A percentile compares a stretch with the other conserved stretches of the same genome.
Evolutionary conservation across 768 basidiomycete genomes (phyloP).

Genomic region (Lentinula sp.): DNA sequence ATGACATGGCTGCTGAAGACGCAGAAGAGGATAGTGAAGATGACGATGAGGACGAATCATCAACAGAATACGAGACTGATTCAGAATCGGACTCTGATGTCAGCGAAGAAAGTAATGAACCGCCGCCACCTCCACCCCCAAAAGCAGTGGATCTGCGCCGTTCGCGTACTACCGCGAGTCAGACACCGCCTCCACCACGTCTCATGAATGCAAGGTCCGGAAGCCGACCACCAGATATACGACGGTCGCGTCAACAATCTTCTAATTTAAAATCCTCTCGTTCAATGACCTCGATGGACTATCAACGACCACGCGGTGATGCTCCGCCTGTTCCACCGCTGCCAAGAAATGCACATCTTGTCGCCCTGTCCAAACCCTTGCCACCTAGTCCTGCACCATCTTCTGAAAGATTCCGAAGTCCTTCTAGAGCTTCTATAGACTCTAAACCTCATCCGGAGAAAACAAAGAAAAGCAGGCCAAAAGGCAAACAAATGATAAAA

Average conservation of each 20-base stretch:
- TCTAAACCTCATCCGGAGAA: constrained; percentile 8
- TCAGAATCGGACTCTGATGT: not conserved
- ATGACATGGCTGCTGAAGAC: constrained; percentile 76
- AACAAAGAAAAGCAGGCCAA: not conserved
- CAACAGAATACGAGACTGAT: constrained; percentile 1
- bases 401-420: not conserved
- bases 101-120: not conserved
- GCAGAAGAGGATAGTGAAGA: constrained; percentile 38
- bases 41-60: not conserved
- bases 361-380: constrained; percentile 33
- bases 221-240: constrained; percentile 11
- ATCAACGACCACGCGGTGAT: constrained; percentile 21
- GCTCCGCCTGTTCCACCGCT: constrained; percentile 30
- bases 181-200: constrained; percentile 41
- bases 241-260: constrained; percentile 12
- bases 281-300: constrained; percentile 18
- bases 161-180: constrained; percentile 37
- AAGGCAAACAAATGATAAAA: constrained; percentile 31
- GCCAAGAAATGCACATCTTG: constrained; percentile 18
- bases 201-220: constrained; percentile 13
- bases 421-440: constrained; percentile 4
- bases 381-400: constrained; percentile 20
- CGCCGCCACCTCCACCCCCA: constrained; percentile 9
- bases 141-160: constrained; percentile 1
- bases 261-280: not conserved